These are phyloP conservation scores for Ormosia emarginata DNA, from an alignment of 306 rosid genomes.

Conservation along the genomic window DNA sequence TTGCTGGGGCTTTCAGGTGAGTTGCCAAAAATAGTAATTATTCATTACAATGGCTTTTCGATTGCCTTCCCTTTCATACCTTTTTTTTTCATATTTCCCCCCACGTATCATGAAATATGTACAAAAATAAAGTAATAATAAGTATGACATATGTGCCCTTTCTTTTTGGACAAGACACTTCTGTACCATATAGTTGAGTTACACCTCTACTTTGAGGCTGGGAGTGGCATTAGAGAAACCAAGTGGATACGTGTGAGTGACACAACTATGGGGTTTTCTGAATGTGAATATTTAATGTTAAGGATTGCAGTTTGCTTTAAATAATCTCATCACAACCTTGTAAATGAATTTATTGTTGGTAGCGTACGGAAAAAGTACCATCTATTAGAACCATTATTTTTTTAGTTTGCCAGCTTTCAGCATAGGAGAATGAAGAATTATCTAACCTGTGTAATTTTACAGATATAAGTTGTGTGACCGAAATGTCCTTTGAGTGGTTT, in stretches of 20 bases:
- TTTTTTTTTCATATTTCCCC: background rate
- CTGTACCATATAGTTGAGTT: background rate
- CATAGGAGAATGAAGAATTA: background rate
- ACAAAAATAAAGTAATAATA: background rate
- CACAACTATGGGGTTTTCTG: background rate
- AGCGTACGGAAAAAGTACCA: background rate
- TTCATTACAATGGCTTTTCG: background rate
- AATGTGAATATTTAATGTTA: background rate
- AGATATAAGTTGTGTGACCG: background rate
- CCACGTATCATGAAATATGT: background rate
- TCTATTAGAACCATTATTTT: background rate
- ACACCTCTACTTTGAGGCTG: background rate
- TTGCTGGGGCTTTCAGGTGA: constrained; percentile 94
- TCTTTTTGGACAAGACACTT: background rate
- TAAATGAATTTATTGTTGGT: background rate
- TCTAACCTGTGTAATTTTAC: background rate
- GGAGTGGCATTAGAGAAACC: background rate
- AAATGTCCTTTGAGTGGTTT: constrained; percentile 7
- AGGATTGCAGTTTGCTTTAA: constrained; percentile 8
- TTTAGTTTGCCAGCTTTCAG: background rate
- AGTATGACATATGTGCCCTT: background rate
- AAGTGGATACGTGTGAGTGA: background rate
- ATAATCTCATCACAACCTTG: background rate
- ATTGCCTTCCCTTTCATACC: background rate
- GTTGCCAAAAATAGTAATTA: background rate